Evolutionary conservation across 139 green algal genomes (phyloP).

Genomic region (Chlamydomonas sphaeroides): DNA sequence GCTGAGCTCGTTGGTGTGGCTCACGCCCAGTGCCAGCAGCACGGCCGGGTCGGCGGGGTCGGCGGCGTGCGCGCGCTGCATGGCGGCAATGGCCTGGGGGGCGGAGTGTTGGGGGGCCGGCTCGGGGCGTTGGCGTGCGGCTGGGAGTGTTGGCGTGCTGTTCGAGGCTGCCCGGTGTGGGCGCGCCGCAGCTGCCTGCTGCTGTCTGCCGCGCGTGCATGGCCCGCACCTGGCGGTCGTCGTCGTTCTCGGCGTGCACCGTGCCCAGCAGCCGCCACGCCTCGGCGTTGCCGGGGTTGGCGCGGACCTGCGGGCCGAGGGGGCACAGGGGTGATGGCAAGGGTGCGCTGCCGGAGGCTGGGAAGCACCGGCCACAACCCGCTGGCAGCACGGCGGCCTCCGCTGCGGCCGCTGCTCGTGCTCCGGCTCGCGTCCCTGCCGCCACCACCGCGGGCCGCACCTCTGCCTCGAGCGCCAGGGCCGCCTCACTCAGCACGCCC

Average conservation of each 20-base stretch:
- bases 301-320: conserved; percentile 22
- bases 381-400: neutral
- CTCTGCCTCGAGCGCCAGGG: conserved; percentile 95
- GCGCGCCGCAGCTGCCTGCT: no score
- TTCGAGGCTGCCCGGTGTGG: no score
- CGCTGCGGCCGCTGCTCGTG: no score
- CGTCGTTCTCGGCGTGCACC: conserved; percentile 98
- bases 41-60: conserved; percentile 88
- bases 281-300: conserved; percentile 77
- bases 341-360: neutral
- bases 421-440: no score
- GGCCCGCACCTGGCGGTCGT: conserved; percentile 86
- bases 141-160: no score
- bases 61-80: conserved; percentile 78
- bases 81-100: conserved; percentile 88
- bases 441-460: conserved; percentile 62
- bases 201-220: no score
- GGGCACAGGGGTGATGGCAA: no score
- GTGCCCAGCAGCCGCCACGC: conserved; percentile 96
- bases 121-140: no score
- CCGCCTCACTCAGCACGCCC: conserved; percentile 91
- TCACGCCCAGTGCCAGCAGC: conserved; percentile 93
- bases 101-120: neutral
- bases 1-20: conserved; percentile 98
- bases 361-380: neutral